These are phyloP conservation scores for Schizothecium vesticola DNA, from an alignment of 495 filamentous ascomycete species.

Conservation along the genomic window DNA sequence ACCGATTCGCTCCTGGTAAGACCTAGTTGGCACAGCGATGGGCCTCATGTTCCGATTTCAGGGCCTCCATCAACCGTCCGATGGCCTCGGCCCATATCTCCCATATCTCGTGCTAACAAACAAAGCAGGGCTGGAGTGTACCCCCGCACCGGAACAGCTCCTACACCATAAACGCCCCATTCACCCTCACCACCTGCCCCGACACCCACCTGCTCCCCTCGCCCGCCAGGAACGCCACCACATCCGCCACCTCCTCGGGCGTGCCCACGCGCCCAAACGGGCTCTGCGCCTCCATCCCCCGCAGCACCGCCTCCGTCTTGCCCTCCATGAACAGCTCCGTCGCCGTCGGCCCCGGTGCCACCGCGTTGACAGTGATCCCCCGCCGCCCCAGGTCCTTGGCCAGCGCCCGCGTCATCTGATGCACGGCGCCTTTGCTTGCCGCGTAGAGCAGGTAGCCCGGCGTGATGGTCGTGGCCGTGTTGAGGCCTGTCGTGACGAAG, in stretches of 20 bases:
- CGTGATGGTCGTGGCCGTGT: constrained; percentile 39
- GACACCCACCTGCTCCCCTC: constrained; percentile 55
- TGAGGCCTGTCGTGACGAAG: constrained; percentile 54
- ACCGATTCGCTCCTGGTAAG: no score
- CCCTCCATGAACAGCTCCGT: constrained; percentile 63
- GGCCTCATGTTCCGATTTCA: no score
- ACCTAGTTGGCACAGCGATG: no score
- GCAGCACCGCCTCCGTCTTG: constrained; percentile 55
- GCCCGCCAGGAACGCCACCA: constrained; percentile 49
- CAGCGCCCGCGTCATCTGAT: constrained; percentile 61
- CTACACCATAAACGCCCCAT: constrained; percentile 49
- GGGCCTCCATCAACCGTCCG: no score
- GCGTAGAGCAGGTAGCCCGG: constrained; percentile 59
- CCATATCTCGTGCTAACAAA: no score
- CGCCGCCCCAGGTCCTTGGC: constrained; percentile 59
- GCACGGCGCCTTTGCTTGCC: constrained; percentile 62
- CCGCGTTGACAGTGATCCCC: constrained; percentile 57
- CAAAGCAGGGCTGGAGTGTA: no score
- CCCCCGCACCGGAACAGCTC: no score
- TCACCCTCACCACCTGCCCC: constrained; percentile 59
- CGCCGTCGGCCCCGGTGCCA: constrained; percentile 61
- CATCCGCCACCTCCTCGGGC: constrained; percentile 58
- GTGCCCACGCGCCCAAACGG: constrained; percentile 53
- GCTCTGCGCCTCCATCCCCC: constrained; percentile 46
- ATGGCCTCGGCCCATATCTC: no score